A percentile compares a stretch with the other conserved stretches of the same genome.
phyloP scores from a whole-genome alignment of 2,329 filamentous ascomycete genomes.

The Xylariaceae sp. region DNA sequence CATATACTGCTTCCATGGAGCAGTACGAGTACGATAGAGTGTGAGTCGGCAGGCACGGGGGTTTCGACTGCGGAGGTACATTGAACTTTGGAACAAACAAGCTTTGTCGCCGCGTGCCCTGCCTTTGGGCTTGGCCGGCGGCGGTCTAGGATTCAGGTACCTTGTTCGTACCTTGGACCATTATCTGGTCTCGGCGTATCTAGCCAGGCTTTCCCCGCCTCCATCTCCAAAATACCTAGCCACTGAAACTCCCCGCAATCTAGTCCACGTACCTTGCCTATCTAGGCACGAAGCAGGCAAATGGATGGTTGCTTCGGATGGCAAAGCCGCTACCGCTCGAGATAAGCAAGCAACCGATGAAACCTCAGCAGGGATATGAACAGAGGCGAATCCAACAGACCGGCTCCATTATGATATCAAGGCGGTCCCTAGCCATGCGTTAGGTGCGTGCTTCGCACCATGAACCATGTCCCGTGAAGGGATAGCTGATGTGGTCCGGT shows the following conservation, averaged over 20 bases:
- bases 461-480: no score
- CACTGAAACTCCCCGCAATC: neutral
- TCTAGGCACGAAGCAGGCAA: neutral
- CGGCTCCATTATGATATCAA: constrained; percentile 1
- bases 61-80: neutral
- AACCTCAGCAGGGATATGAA: constrained; percentile 5
- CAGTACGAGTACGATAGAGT: no score
- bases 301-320: neutral
- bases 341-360: constrained; percentile 8
- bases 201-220: constrained; percentile 3
- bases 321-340: neutral
- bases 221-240: neutral
- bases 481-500: neutral
- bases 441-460: no score
- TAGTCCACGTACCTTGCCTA: neutral
- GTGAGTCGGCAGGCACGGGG: neutral
- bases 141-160: neutral
- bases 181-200: neutral
- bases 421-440: neutral
- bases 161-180: neutral
- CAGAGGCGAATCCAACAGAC: constrained; percentile 11
- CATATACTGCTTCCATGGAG: constrained; percentile 11
- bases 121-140: neutral
- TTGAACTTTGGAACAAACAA: neutral
- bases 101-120: neutral